phyloP scores from a whole-genome alignment of 2,329 filamentous ascomycete species.

The Nothomitra cinnamomea region DNA sequence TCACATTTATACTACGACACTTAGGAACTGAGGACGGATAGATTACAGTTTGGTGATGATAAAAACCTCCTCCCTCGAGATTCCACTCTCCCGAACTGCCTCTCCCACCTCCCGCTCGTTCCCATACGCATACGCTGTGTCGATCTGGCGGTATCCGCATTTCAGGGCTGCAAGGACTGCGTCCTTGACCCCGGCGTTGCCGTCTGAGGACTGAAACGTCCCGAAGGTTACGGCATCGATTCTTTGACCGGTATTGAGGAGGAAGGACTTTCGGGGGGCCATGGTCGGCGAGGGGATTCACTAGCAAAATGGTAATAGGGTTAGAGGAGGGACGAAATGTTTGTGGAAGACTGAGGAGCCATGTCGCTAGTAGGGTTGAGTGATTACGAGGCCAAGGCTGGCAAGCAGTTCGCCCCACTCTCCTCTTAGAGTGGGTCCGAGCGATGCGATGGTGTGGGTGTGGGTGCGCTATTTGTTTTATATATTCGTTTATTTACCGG shows the following conservation, averaged over 20 bases:
- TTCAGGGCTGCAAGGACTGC: constrained; percentile 55
- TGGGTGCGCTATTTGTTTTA: no score
- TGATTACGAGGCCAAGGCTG: no score
- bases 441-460: no score
- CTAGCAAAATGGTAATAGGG: no score
- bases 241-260: constrained; percentile 40
- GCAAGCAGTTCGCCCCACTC: no score
- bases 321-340: no score
- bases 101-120: constrained; percentile 55
- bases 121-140: constrained; percentile 55
- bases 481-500: no score
- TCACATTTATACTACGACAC: neutral
- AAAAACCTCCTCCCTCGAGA: constrained; percentile 50
- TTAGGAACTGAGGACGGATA: no score
- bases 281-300: no score
- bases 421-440: no score
- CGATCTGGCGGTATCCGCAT: constrained; percentile 57
- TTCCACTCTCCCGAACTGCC: constrained; percentile 34
- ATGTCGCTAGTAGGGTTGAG: no score
- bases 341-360: no score
- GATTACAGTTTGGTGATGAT: constrained; percentile 57
- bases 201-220: constrained; percentile 60
- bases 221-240: constrained; percentile 64
- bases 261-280: neutral
- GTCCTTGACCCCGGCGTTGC: constrained; percentile 38